phyloP scores from a whole-genome alignment of 192 early-diverging fungal species.

The Entomortierella parvispora region DNA sequence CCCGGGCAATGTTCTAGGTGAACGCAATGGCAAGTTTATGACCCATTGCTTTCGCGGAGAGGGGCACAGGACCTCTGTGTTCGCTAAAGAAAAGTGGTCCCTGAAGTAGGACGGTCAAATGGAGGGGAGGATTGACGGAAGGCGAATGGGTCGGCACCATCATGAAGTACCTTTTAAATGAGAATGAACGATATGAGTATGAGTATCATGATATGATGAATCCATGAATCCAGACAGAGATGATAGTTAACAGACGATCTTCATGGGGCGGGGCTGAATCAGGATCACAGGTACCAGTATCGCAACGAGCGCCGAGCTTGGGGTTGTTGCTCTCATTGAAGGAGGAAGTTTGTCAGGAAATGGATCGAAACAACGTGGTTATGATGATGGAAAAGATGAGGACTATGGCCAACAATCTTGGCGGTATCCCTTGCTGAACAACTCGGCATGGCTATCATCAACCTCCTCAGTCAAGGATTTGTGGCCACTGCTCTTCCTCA shows the following conservation, averaged over 20 bases:
- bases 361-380: not conserved
- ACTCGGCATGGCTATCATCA: too few species aligned
- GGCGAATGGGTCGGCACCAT: conserved; percentile 1
- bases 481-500: too few species aligned
- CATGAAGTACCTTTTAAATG: conserved; percentile 13
- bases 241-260: conserved; percentile 2
- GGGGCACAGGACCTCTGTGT: conserved; percentile 14
- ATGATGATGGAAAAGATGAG: too few species aligned
- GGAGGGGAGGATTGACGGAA: conserved; percentile 23
- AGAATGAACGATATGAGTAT: not conserved
- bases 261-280: not conserved
- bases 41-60: conserved; percentile 18
- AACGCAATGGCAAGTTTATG: conserved; percentile 4
- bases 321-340: not conserved
- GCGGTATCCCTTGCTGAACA: too few species aligned
- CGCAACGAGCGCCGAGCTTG: not conserved
- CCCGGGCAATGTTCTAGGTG: too few species aligned
- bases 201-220: conserved; percentile 14
- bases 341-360: not conserved
- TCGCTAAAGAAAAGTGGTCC: conserved; percentile 15
- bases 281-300: not conserved
- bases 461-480: too few species aligned
- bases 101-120: conserved; percentile 16
- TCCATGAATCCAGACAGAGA: conserved; percentile 2
- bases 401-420: too few species aligned